Base-by-base conservation (phyloP, 768 basidiomycete species). In the Suillus tomentosus region DNA sequence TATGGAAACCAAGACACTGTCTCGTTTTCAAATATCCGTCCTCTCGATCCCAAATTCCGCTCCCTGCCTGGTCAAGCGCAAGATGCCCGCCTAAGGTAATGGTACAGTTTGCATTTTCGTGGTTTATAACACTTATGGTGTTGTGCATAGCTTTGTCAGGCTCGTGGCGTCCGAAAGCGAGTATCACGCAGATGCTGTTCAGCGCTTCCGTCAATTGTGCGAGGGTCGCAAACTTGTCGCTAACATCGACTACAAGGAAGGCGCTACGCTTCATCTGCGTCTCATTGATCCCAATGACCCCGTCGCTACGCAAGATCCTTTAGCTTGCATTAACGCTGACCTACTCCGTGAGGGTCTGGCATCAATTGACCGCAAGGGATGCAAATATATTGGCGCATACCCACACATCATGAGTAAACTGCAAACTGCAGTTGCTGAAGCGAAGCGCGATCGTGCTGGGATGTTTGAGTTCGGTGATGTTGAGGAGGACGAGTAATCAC, bases 211-310 rank as follows among this genome's bases (percentile, higher is more conserved):
- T 31, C 76, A 83, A 17, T 80, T 95, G 22, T 92, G 91, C 68
- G 95, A 95, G 77, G 94, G 94, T n/a, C 90, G 95, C 61, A 95
- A 95, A 72, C 83, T 99, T n/a, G 81, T 99, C 57, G 97, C 95
- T n/a, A 98, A 96, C 78, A 81, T 95, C 64, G 97, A 99, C 75
- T 85, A 90, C 71, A 88, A 82, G 71, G 96, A 97, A 71, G 90
- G 91, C 31, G 68, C 82, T 24, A 71, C 89, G 1, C 80, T 96
- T 36, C 95, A 97, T 76, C 85, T 99, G 61, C 91, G 96, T 56
- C 86, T 99, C 42, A 96, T 97, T 66, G 96, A 99, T 73, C 92
- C 96, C 1, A 74, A 81, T 31, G 90, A 95, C 76, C 87, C 92
- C 3, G 77, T 81, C 9, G 83, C 86, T 6, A 82, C 85, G 5